Evolutionary conservation across 2,329 filamentous ascomycete genomes (phyloP).

Genomic region (Aschersonia sp.): DNA sequence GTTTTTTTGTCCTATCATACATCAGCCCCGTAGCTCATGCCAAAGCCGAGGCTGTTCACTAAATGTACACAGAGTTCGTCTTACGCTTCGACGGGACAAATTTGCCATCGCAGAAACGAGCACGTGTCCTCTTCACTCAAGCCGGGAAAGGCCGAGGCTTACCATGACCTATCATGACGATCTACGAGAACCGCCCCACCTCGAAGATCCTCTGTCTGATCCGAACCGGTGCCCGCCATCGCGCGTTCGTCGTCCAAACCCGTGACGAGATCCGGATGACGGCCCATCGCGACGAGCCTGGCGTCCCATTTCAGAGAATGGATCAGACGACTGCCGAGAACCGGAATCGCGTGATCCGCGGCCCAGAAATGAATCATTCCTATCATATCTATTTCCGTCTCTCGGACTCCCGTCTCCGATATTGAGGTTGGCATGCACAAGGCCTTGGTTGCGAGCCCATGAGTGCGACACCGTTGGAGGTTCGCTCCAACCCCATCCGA

Average conservation of each 20-base stretch:
- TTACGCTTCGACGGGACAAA: no score
- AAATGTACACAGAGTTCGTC: no score
- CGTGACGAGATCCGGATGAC: neutral
- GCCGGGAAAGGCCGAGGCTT: no score
- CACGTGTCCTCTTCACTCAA: no score
- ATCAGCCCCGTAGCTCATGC: no score
- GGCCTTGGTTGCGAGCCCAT: slow-evolving; percentile 17
- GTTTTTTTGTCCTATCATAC: no score
- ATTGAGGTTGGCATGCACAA: slow-evolving; percentile 20
- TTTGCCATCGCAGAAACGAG: no score
- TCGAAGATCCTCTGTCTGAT: neutral
- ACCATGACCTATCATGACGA: neutral
- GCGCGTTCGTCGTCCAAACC: no score
- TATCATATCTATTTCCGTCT: slow-evolving; percentile 3
- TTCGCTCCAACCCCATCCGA: slow-evolving; percentile 35
- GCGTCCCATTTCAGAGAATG: slow-evolving; percentile 13
- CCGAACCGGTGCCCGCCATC: no score
- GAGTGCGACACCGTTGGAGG: slow-evolving; percentile 23
- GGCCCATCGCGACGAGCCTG: slow-evolving; percentile 5
- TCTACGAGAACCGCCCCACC: neutral
- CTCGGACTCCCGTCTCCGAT: slow-evolving; percentile 8
- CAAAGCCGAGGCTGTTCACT: no score
- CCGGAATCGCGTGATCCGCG: slow-evolving; percentile 4
- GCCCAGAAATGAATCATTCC: slow-evolving; percentile 4
- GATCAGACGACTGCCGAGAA: slow-evolving; percentile 6